Percentiles rank a stretch among this genome's conserved stretches.
Conservation (phyloP, 129 eudicot genomes). For the Pittosporum tobira region DNA sequence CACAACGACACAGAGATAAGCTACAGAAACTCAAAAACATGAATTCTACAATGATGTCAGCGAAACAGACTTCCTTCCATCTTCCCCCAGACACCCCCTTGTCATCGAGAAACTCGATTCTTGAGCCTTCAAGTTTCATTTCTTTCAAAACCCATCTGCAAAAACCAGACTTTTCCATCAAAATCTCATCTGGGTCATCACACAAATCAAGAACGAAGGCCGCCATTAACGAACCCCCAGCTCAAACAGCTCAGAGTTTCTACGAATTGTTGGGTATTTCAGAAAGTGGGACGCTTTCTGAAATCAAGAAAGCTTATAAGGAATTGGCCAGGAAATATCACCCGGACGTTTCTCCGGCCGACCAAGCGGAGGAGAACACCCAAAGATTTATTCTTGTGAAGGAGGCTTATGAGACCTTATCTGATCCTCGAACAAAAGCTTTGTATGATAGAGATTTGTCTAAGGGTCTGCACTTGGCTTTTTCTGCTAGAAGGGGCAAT, state of each 20-base stretch:
- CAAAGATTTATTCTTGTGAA: slow-evolving; percentile 43
- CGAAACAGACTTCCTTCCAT: background rate
- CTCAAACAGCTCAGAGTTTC: slow-evolving; percentile 19
- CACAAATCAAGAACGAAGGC: slow-evolving; percentile 10
- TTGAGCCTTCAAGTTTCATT: background rate
- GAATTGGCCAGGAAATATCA: slow-evolving; percentile 49
- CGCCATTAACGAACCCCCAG: slow-evolving; percentile 1
- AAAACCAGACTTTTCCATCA: background rate
- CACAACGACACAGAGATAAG: background rate
- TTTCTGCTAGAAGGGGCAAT: slow-evolving; percentile 17
- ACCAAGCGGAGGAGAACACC: slow-evolving; percentile 31
- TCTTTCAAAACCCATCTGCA: slow-evolving; percentile 2
- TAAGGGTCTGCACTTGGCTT: slow-evolving; percentile 21
- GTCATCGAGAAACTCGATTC: background rate
- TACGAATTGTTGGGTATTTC: slow-evolving; percentile 23
- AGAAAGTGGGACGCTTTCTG: slow-evolving; percentile 9
- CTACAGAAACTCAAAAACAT: background rate
- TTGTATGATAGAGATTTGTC: slow-evolving; percentile 40
- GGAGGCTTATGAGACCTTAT: slow-evolving; percentile 58
- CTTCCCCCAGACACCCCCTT: background rate
- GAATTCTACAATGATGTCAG: background rate
- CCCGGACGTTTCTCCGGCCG: slow-evolving; percentile 62
- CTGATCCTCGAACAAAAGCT: slow-evolving; percentile 52
- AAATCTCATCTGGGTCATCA: background rate
- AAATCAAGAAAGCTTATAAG: slow-evolving; percentile 34